phyloP scores from a whole-genome alignment of 139 green algal species.

The Chlamydomonas incerta region DNA sequence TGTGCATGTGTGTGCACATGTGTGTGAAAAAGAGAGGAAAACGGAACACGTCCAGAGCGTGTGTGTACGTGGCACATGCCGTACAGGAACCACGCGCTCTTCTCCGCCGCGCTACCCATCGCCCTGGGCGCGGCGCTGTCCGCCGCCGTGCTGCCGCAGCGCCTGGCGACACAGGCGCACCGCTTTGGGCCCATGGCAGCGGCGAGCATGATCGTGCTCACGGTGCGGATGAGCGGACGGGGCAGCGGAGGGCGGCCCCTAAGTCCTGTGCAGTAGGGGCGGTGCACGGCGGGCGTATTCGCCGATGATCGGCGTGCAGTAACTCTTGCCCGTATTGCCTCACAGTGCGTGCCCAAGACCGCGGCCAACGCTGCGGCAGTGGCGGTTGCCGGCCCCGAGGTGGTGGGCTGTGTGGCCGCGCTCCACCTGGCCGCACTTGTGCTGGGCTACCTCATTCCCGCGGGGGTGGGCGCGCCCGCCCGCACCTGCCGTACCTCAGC shows the following conservation, averaged over 20 bases:
- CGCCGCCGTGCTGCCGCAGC: not conserved
- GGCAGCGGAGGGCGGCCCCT: no score
- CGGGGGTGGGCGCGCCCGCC: not conserved
- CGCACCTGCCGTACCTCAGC: conserved; percentile 13
- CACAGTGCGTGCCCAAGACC: not conserved
- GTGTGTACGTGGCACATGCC: no score
- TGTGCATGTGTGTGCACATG: no score
- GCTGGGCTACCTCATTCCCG: conserved; percentile 18
- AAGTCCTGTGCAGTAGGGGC: no score
- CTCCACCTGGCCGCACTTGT: conserved; percentile 2
- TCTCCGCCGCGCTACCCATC: not conserved
- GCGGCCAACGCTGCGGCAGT: not conserved
- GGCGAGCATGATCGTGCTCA: not conserved
- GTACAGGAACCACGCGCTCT: not conserved
- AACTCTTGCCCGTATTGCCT: not conserved
- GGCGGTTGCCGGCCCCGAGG: not conserved
- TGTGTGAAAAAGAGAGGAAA: no score
- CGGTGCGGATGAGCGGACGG: no score
- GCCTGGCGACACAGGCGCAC: not conserved
- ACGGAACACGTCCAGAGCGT: no score
- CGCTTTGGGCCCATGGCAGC: not conserved
- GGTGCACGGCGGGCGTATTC: no score
- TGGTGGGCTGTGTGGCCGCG: not conserved
- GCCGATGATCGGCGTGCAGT: no score
- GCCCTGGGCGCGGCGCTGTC: not conserved